phyloP scores from a whole-genome alignment of 164 flowering plant genomes.

The Liriodendron chinense region DNA sequence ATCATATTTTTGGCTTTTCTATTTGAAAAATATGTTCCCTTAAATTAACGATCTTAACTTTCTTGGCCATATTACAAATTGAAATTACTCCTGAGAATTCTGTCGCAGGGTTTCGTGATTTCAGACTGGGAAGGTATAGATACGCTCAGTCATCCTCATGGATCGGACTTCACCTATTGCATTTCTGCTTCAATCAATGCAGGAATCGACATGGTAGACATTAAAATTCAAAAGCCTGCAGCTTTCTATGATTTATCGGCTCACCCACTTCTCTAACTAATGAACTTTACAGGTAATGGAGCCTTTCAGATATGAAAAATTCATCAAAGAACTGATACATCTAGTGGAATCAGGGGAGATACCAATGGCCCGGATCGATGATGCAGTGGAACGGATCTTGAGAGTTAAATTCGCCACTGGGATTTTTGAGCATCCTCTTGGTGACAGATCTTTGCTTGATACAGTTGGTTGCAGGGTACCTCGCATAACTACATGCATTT shows the following conservation, averaged over 20 bases:
- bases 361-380: conserved; percentile 68
- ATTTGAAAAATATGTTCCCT: no score
- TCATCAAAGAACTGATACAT: conserved; percentile 46
- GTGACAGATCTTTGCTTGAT: conserved; percentile 67
- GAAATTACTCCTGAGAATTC: not conserved
- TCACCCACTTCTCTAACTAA: not conserved
- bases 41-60: no score
- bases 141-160: conserved; percentile 53
- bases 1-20: no score
- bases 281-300: conserved; percentile 73
- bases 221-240: not conserved
- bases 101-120: conserved; percentile 75
- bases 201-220: conserved; percentile 77
- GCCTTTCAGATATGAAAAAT: conserved; percentile 52
- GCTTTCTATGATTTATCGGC: not conserved
- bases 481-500: conserved; percentile 5
- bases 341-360: conserved; percentile 71
- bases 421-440: conserved; percentile 69
- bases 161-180: conserved; percentile 59
- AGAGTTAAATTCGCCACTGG: conserved; percentile 80
- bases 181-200: conserved; percentile 65
- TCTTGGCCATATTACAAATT: no score
- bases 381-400: conserved; percentile 82
- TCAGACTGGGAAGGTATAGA: conserved; percentile 87
- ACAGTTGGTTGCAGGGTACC: conserved; percentile 77